Base-by-base conservation (phyloP, 495 filamentous ascomycete genomes). In the Penicillium herquei region DNA sequence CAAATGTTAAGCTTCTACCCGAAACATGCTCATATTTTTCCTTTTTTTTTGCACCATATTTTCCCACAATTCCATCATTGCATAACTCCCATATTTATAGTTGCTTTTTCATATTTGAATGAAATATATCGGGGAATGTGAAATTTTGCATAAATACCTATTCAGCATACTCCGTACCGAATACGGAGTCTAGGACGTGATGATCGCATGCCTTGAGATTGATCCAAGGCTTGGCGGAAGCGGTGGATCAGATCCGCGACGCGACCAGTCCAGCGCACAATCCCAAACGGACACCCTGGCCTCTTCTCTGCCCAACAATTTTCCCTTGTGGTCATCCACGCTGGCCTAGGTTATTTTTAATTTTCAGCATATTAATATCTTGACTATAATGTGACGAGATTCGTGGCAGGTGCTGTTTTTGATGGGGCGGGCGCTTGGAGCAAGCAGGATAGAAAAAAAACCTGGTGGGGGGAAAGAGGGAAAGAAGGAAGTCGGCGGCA, bases 401-500 rank as follows among this genome's bases (percentile, higher is more conserved):
- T 26, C 21, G 21, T 26, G 21, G 21, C 21, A 26, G 21, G 21
- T 4, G 21, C 21, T 26, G 4, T 26, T 26, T 26, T 26, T 26
- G 2, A 26, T 26, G n/a, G 17, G 12, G 35, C 16, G 13, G 39
- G 50, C 50, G 50, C 50, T 40, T 52, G 21, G 39, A 32, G 21
- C 21, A 49, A 51, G 17, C 48, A 40, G 16, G 13, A 49, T 11
- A 26, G 3, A 30, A 33, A 21, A 47, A 26, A 10, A 39, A 14
- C 18, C 17, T 48, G 39, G 32, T 44, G 50, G 52, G 55, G 45
- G 59, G 47, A 48, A 50, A 53, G 56, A 59, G 54, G 66, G 62
- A 58, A 71, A 69, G 54, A 68, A 54, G 63, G 44, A 58, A 49
- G 56, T 63, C 60, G 54, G 55, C 57, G 62, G 53, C 39, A 60